Percentiles rank a stretch among this genome's conserved stretches.
Conservation (phyloP, 2,329 filamentous ascomycete genomes). For the Aspergillus novoparasiticus region DNA sequence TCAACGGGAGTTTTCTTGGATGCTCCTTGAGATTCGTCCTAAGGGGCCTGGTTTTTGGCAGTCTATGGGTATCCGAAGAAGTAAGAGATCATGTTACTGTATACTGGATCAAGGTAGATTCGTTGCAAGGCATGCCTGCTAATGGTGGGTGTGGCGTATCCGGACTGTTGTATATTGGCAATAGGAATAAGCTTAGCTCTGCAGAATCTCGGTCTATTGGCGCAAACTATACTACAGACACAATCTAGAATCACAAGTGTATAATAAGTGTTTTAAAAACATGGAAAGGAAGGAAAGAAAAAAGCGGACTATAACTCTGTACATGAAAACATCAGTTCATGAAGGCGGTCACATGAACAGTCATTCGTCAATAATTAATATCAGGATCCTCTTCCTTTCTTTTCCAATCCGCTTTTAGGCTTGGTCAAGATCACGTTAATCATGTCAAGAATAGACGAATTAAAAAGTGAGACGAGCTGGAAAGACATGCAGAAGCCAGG, state of each 20-base stretch:
- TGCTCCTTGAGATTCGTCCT: too few relatives aligned
- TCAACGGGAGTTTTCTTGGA: too few relatives aligned
- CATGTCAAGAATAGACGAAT: slow-evolving; percentile 1
- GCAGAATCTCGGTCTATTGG: slow-evolving; percentile 1
- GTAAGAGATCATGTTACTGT: background rate
- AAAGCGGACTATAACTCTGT: slow-evolving; percentile 9
- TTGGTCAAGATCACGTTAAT: slow-evolving; percentile 1
- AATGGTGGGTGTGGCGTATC: background rate
- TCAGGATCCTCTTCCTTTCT: background rate
- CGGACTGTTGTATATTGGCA: background rate
- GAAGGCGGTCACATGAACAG: background rate
- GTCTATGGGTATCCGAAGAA: too few relatives aligned
- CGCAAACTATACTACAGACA: background rate
- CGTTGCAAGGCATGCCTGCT: background rate
- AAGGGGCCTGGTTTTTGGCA: too few relatives aligned
- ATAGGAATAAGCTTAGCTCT: background rate
- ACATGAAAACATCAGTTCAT: slow-evolving; percentile 10
- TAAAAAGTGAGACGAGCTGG: background rate
- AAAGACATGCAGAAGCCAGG: background rate
- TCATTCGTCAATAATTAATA: slow-evolving; percentile 15
- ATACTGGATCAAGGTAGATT: background rate
- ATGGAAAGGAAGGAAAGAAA: slow-evolving; percentile 3
- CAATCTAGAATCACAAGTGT: background rate
- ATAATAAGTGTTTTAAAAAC: background rate
- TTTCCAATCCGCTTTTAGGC: background rate